Conservation (phyloP, 345 rosid genomes). For the Reutealis trisperma region DNA sequence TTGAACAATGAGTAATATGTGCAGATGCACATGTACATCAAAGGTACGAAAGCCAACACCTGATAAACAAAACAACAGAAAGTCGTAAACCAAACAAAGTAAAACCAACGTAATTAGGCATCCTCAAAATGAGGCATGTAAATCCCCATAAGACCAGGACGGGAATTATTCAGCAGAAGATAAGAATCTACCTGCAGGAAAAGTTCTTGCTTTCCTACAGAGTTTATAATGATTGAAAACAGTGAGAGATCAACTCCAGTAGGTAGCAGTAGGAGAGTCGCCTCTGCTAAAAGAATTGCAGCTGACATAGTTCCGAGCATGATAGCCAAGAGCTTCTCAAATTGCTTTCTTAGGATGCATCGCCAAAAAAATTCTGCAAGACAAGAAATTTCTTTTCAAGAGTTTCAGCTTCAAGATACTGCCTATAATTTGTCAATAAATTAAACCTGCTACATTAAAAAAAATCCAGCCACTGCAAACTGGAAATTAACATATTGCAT, state of each 20-base stretch:
- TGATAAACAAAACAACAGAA: conserved; percentile 34
- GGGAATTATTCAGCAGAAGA: background rate
- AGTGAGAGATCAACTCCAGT: conserved; percentile 73
- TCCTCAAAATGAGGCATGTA: background rate
- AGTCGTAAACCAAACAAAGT: background rate
- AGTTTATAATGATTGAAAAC: conserved; percentile 82
- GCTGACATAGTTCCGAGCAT: conserved; percentile 79
- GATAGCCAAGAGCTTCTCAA: conserved; percentile 67
- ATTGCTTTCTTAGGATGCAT: conserved; percentile 68
- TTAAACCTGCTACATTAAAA: background rate
- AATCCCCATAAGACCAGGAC: background rate
- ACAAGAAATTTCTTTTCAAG: background rate
- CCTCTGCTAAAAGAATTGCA: conserved; percentile 97
- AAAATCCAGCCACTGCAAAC: background rate
- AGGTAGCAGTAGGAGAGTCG: conserved; percentile 60
- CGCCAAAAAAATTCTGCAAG: conserved; percentile 88
- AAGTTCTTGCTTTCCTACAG: conserved; percentile 54
- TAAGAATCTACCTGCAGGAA: conserved; percentile 22
- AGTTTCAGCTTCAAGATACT: background rate
- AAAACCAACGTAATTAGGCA: background rate
- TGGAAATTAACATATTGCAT: background rate
- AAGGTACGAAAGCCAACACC: conserved; percentile 90
- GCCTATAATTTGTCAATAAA: background rate
- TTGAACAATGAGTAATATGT: conserved; percentile 95
- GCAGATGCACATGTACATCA: conserved; percentile 98